Percentiles rank a stretch among this genome's conserved stretches.
Evolutionary conservation across 495 filamentous ascomycete genomes (phyloP).

Genomic region (Sordaria brevicollis): DNA sequence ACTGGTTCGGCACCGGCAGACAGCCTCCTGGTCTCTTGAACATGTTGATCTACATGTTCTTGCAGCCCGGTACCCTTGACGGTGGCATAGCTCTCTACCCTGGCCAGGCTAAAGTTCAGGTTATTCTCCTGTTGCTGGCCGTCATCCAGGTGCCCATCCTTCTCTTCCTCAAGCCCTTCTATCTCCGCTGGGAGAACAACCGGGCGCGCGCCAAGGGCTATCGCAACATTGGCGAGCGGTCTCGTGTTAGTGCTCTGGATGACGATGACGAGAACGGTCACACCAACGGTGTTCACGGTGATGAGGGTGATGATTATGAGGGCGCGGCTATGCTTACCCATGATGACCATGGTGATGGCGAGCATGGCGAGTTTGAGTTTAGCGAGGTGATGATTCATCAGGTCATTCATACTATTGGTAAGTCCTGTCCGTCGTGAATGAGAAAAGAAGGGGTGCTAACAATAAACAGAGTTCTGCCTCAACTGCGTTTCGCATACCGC

Average conservation of each 20-base stretch:
- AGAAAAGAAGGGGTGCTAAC: neutral
- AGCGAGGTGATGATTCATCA: slow-evolving; percentile 96
- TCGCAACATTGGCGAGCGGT: slow-evolving; percentile 79
- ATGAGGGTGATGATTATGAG: slow-evolving; percentile 64
- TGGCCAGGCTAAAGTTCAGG: slow-evolving; percentile 66
- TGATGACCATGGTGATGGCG: slow-evolving; percentile 56
- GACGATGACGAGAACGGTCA: slow-evolving; percentile 59
- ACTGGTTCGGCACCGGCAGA: slow-evolving; percentile 61
- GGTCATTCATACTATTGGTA: slow-evolving; percentile 96
- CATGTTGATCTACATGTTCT: slow-evolving; percentile 99
- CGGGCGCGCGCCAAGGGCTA: slow-evolving; percentile 78
- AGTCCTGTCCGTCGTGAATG: slow-evolving; percentile 13
- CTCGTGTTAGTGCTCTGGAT: slow-evolving; percentile 74
- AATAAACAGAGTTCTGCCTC: slow-evolving; percentile 76
- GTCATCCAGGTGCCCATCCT: slow-evolving; percentile 79
- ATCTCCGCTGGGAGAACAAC: slow-evolving; percentile 87
- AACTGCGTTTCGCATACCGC: slow-evolving; percentile 99
- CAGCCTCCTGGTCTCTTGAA: slow-evolving; percentile 82
- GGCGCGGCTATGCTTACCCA: slow-evolving; percentile 87
- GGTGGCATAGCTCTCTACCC: slow-evolving; percentile 55
- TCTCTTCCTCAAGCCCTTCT: slow-evolving; percentile 91
- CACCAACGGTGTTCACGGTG: slow-evolving; percentile 52
- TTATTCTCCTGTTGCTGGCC: slow-evolving; percentile 72
- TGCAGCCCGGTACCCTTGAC: slow-evolving; percentile 69
- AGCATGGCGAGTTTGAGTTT: slow-evolving; percentile 95